Evolutionary conservation across 352 stramenopile genomes (phyloP).

Genomic region (Hyphochytrium catenoides): DNA sequence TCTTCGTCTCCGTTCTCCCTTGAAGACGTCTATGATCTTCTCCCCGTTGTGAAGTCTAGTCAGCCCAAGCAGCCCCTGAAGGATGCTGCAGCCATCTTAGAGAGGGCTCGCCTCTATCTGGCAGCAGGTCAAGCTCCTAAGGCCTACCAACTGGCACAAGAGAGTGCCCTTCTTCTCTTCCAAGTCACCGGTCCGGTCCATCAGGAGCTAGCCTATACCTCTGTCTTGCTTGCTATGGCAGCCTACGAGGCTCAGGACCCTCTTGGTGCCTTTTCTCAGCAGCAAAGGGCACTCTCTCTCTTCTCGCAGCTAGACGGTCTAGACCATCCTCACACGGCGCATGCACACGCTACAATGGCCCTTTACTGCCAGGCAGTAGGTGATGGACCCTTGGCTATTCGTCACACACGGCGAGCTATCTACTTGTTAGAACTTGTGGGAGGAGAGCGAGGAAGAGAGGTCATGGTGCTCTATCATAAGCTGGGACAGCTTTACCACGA

Average conservation of each 20-base stretch:
- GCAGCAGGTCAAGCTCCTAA: conserved; percentile 33
- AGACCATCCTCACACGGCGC: conserved; percentile 73
- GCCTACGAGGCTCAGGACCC: conserved; percentile 73
- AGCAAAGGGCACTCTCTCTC: conserved; percentile 67
- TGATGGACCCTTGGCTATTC: conserved; percentile 51
- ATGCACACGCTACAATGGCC: conserved; percentile 67
- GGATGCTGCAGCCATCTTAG: conserved; percentile 54
- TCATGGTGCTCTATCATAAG: conserved; percentile 74
- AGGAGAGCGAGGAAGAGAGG: conserved; percentile 64
- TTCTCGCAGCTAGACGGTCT: conserved; percentile 72
- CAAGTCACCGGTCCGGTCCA: conserved; percentile 76
- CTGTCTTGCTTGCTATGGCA: conserved; percentile 69
- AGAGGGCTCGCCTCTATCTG: conserved; percentile 58
- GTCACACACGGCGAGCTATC: conserved; percentile 65
- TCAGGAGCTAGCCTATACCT: conserved; percentile 70
- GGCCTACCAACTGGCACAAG: conserved; percentile 59
- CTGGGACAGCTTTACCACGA: conserved; percentile 83
- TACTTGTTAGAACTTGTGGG: conserved; percentile 78
- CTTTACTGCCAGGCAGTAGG: conserved; percentile 67
- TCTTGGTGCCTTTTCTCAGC: conserved; percentile 56
- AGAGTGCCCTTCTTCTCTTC: conserved; percentile 74
- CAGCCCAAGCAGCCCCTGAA: conserved; percentile 39
- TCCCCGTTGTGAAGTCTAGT: conserved; percentile 79
- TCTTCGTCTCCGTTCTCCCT: conserved; percentile 48
- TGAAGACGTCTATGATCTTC: conserved; percentile 69